Conservation (phyloP, 176 grass and related monocot species). For the Oryza glaberrima region DNA sequence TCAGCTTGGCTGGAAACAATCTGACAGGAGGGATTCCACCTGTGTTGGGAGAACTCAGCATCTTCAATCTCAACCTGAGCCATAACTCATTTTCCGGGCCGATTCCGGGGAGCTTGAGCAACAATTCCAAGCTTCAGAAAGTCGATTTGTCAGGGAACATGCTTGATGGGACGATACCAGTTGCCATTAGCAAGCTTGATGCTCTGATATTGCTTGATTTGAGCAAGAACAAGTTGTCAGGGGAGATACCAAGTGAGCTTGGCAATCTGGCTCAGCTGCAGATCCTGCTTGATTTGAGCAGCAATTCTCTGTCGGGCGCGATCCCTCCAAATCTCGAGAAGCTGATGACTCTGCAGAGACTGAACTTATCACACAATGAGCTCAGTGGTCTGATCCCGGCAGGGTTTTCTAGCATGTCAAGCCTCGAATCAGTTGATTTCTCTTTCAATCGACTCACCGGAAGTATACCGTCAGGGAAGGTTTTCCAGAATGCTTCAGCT, state of each 20-base stretch:
- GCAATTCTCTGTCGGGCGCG: constrained; percentile 63
- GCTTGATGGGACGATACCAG: constrained; percentile 50
- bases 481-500: constrained; percentile 51
- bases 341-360: constrained; percentile 50
- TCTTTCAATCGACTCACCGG: constrained; percentile 84
- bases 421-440: constrained; percentile 83
- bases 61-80: constrained; percentile 77
- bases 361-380: constrained; percentile 82
- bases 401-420: constrained; percentile 60
- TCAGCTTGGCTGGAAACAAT: constrained; percentile 68
- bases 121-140: constrained; percentile 29
- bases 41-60: constrained; percentile 52
- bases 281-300: constrained; percentile 85
- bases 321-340: constrained; percentile 72
- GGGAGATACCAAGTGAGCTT: constrained; percentile 68
- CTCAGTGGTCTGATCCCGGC: constrained; percentile 67
- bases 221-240: constrained; percentile 70
- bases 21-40: constrained; percentile 59
- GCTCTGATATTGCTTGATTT: constrained; percentile 64
- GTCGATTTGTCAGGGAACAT: constrained; percentile 75
- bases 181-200: constrained; percentile 38
- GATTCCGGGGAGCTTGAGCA: constrained; percentile 54
- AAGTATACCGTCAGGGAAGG: constrained; percentile 57
- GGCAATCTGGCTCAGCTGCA: constrained; percentile 70
- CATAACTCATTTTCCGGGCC: constrained; percentile 54